Base-by-base conservation (phyloP, 305 asterid species). In the Andrographis paniculata region DNA sequence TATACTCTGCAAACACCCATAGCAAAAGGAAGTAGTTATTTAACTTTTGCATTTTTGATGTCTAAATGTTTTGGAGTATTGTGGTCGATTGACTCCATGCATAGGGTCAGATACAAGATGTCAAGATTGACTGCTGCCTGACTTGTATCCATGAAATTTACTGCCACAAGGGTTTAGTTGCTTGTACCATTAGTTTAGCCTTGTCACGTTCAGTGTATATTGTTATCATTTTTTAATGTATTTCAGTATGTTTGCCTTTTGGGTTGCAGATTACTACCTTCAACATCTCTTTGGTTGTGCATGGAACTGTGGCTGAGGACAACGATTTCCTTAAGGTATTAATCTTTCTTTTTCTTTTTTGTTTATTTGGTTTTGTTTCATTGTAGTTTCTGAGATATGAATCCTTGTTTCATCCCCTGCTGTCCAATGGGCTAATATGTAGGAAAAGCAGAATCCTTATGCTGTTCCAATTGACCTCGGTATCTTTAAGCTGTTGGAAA, bases 381-480 rank as follows among this genome's bases (percentile, higher is more conserved):
- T 24, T 24, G 8, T 4, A 24, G 4, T 24, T 24, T 24, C 8
- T 24, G 15, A 50, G 47, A 22, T 53, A 16, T 39, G 13, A 44
- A 57, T 42, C 22, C 37, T n/a, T 53, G 23, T 36, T 33, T 38
- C 31, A 33, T 19, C 22, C 45, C 8, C 41, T 11, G 27, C 33
- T 45, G 45, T 52, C 27, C 53, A 45, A 44, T 56, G 53, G 52
- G 61, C 49, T 62, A 28, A 20, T 48, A 48, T 66, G 55, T 62
- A 85, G 95, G 98, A 82, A 45, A 64, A 72, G 70, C 66, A 69
- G 61, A 81, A 82, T 65, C 94, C 94, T 19, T 89, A 85, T 64
- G 76, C 76, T 52, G 81, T 85, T 57, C 93, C 95, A 37, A 74
- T 74, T 47, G 69, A 79, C 74, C 45, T 80, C 72, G 94, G 79